phyloP scores from a whole-genome alignment of 768 basidiomycete genomes.

The Boletus patriciae region DNA sequence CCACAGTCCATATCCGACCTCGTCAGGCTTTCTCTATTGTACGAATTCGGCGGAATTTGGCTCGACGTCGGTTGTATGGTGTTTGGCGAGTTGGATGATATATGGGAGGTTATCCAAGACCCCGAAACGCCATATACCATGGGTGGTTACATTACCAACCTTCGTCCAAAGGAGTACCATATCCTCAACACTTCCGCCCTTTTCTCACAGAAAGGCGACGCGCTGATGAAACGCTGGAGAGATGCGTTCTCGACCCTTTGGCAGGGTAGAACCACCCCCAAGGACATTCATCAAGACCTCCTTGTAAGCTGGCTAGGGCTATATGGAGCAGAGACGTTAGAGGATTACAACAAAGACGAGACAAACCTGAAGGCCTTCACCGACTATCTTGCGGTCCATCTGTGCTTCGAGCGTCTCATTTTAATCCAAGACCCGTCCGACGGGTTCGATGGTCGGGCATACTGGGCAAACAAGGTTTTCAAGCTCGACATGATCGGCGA shows the following conservation, averaged over 20 bases:
- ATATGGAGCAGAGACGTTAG: not conserved
- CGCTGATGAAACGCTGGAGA: conserved; percentile 1
- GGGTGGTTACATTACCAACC: conserved; percentile 4
- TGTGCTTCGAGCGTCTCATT: not conserved
- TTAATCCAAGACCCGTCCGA: conserved; percentile 1
- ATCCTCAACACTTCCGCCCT: conserved; percentile 4
- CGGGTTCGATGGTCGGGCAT: conserved; percentile 4
- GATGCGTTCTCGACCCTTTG: not conserved
- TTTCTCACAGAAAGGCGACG: conserved; percentile 2
- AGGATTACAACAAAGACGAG: not conserved
- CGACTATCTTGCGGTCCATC: conserved; percentile 1
- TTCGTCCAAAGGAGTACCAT: conserved; percentile 5
- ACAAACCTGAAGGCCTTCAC: not conserved
- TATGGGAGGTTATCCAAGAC: conserved; percentile 1
- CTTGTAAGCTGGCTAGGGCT: conserved; percentile 1
- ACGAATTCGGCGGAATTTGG: conserved; percentile 5
- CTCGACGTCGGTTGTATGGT: conserved; percentile 7
- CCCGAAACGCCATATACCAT: not conserved
- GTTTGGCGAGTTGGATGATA: not conserved
- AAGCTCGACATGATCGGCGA: conserved; percentile 2
- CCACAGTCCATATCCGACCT: not conserved
- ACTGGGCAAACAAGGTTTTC: not conserved
- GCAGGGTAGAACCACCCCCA: not conserved
- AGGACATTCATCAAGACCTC: not conserved
- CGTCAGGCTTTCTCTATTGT: conserved; percentile 1